Percentiles rank a stretch among this genome's conserved stretches.
These are phyloP conservation scores for Podosphaera fusca DNA, from an alignment of 2,329 filamentous ascomycete genomes.

Conservation along the genomic window DNA sequence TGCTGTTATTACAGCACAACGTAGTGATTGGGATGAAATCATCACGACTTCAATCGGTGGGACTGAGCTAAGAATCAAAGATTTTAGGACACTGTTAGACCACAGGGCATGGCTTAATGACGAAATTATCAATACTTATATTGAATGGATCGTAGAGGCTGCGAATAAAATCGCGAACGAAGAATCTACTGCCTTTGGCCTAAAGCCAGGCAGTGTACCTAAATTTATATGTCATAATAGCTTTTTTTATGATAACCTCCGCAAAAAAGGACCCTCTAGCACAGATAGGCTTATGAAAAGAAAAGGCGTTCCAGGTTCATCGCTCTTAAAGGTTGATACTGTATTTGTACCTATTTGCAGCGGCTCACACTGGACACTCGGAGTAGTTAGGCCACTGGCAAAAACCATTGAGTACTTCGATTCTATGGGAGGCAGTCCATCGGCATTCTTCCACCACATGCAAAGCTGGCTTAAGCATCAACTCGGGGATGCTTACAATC, in stretches of 20 bases:
- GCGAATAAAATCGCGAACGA: slow-evolving; percentile 32
- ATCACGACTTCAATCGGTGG: slow-evolving; percentile 27
- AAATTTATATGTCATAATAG: slow-evolving; percentile 40
- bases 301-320: slow-evolving; percentile 31
- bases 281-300: slow-evolving; percentile 34
- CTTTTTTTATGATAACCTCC: slow-evolving; percentile 37
- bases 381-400: slow-evolving; percentile 38
- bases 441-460: slow-evolving; percentile 20
- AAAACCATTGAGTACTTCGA: slow-evolving; percentile 46
- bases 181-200: slow-evolving; percentile 7
- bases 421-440: slow-evolving; percentile 27
- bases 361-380: slow-evolving; percentile 45
- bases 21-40: slow-evolving; percentile 11
- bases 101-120: slow-evolving; percentile 49
- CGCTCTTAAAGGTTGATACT: slow-evolving; percentile 40
- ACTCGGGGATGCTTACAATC: slow-evolving; percentile 29
- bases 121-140: slow-evolving; percentile 45
- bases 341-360: slow-evolving; percentile 48
- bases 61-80: slow-evolving; percentile 27
- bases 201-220: slow-evolving; percentile 25
- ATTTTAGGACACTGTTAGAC: slow-evolving; percentile 39
- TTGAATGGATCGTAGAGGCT: slow-evolving; percentile 34
- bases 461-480: slow-evolving; percentile 33
- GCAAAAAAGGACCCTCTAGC: slow-evolving; percentile 22
- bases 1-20: slow-evolving; percentile 15